Conservation (phyloP, 2,329 filamentous ascomycete genomes). For the Aureobasidium sp. region DNA sequence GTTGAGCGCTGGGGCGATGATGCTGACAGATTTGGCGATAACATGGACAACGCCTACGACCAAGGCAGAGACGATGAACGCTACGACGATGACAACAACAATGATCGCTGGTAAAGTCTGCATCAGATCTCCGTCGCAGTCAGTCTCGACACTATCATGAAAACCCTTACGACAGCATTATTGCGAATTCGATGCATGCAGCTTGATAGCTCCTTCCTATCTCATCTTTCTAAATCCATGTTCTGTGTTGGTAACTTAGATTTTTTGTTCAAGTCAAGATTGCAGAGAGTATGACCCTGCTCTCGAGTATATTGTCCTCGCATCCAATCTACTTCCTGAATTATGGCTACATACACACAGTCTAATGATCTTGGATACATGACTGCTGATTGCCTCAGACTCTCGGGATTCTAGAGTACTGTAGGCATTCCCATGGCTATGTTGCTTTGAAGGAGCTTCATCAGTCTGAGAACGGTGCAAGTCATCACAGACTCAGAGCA, state of each 20-base stretch:
- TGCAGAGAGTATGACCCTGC: neutral
- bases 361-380: no score
- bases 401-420: no score
- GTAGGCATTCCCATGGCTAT: neutral
- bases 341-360: no score
- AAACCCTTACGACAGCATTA: no score
- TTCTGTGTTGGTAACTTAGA: no score
- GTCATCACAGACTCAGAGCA: no score
- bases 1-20: slow-evolving; percentile 37
- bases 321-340: no score
- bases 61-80: slow-evolving; percentile 28
- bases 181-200: neutral
- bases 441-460: neutral
- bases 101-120: slow-evolving; percentile 1
- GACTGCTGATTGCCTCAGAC: neutral
- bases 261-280: neutral
- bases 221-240: neutral
- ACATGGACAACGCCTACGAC: slow-evolving; percentile 36
- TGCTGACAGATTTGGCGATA: slow-evolving; percentile 26
- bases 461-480: no score
- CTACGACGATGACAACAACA: slow-evolving; percentile 17
- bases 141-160: no score
- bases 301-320: no score
- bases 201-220: neutral
- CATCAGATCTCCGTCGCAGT: no score